A percentile compares a stretch with the other conserved stretches of the same genome.
Evolutionary conservation across 805 yeast species (phyloP).

Genomic region (Myxozyma geophila): DNA sequence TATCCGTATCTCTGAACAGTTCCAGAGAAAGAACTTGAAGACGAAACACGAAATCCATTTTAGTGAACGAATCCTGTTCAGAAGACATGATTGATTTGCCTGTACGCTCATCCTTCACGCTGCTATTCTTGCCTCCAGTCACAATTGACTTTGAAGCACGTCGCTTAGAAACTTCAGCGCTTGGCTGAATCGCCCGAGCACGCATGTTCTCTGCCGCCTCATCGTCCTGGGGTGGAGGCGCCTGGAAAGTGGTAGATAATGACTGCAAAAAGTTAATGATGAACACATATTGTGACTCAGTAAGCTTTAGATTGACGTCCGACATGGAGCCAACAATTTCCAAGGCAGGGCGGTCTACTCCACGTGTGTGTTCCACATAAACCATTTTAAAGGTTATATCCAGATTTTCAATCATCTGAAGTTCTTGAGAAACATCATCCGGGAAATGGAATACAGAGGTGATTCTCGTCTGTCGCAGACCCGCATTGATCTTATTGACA

Average conservation of each 20-base stretch:
- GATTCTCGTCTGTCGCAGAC: conserved; percentile 73
- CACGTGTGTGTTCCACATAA: conserved; percentile 40
- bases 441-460: conserved; percentile 62
- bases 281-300: conserved; percentile 39
- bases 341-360: conserved; percentile 37
- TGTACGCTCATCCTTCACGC: conserved; percentile 4
- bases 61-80: conserved; percentile 27
- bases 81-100: not conserved
- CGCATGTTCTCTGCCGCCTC: conserved; percentile 24
- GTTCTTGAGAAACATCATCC: conserved; percentile 52
- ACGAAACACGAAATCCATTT: conserved; percentile 37
- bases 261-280: conserved; percentile 35
- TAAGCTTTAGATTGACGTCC: conserved; percentile 36
- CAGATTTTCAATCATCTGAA: conserved; percentile 67
- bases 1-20: conserved; percentile 41
- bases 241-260: conserved; percentile 35
- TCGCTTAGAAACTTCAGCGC: conserved; percentile 10
- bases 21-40: conserved; percentile 35
- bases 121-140: not conserved
- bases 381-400: conserved; percentile 54
- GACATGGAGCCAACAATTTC: conserved; percentile 39
- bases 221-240: conserved; percentile 24
- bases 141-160: conserved; percentile 22
- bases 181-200: conserved; percentile 7
- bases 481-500: conserved; percentile 65